phyloP scores from a whole-genome alignment of 495 filamentous ascomycete species.

The Lasiosphaeria hispida region DNA sequence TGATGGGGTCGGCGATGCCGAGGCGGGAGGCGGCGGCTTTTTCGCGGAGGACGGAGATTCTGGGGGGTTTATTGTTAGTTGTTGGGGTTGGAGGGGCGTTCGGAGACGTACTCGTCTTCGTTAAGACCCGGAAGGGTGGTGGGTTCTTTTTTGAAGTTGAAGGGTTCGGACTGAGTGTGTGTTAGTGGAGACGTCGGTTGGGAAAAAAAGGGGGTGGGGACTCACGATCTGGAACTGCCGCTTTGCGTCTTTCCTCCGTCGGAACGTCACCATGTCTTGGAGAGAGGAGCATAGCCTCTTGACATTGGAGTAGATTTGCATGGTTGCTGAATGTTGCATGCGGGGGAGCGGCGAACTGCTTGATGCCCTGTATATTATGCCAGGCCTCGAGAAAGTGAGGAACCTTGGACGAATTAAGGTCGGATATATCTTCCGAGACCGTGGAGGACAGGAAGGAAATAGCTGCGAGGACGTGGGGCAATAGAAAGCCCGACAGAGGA shows the following conservation, averaged over 20 bases:
- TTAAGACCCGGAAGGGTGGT: slow-evolving; percentile 39
- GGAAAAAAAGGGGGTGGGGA: neutral
- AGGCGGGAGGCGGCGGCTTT: slow-evolving; percentile 40
- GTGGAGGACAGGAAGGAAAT: no score
- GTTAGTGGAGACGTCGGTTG: slow-evolving; percentile 19
- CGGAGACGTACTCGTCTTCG: slow-evolving; percentile 30
- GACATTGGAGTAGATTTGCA: slow-evolving; percentile 24
- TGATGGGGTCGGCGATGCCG: slow-evolving; percentile 22
- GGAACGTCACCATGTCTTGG: slow-evolving; percentile 21
- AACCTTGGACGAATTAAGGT: no score
- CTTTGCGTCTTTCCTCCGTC: slow-evolving; percentile 20
- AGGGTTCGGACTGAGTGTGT: slow-evolving; percentile 41
- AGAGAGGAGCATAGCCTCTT: slow-evolving; percentile 26
- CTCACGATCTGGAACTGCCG: slow-evolving; percentile 27
- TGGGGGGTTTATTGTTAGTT: slow-evolving; percentile 8
- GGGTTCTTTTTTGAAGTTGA: slow-evolving; percentile 44
- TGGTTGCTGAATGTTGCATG: neutral
- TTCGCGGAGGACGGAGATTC: slow-evolving; percentile 40
- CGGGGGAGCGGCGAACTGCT: neutral
- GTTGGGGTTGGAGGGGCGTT: neutral
- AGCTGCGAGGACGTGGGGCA: no score
- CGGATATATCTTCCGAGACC: no score
- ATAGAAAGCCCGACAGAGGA: neutral
- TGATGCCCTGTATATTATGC: neutral
- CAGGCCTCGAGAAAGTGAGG: no score